Percentiles rank a stretch among this genome's conserved stretches.
phyloP scores from a whole-genome alignment of 306 rosid genomes.

The Fragaria iinumae region DNA sequence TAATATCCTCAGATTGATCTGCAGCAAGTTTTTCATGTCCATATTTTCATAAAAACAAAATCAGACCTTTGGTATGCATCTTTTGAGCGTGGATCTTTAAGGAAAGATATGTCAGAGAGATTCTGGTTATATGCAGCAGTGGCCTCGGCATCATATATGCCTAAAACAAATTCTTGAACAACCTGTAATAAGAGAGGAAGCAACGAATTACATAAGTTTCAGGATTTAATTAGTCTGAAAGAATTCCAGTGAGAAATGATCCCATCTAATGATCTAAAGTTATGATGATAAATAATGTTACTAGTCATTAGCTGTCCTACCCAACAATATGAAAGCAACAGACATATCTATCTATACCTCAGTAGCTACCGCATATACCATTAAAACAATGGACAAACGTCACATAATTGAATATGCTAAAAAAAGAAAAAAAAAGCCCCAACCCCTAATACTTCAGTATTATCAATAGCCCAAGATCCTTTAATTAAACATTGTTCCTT shows the following conservation, averaged over 20 bases:
- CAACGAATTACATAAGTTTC: conserved; percentile 18
- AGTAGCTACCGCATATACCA: conserved; percentile 10
- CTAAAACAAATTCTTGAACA: conserved; percentile 81
- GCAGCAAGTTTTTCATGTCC: background rate
- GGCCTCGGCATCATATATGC: conserved; percentile 78
- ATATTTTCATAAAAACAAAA: conserved; percentile 10
- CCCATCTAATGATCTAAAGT: background rate
- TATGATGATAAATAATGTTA: background rate
- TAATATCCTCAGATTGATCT: background rate
- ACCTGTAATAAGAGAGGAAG: conserved; percentile 42
- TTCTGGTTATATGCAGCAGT: conserved; percentile 74
- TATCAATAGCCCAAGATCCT: background rate
- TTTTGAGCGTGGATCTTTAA: conserved; percentile 90
- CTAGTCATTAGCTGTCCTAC: background rate
- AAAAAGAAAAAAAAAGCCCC: background rate
- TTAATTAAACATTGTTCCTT: background rate
- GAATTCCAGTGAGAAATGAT: background rate
- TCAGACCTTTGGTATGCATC: conserved; percentile 90
- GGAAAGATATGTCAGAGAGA: conserved; percentile 79
- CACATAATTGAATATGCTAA: conserved; percentile 11
- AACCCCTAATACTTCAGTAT: background rate
- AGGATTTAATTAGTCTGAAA: conserved; percentile 24
- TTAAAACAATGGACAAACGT: conserved; percentile 4
- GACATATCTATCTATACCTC: background rate
- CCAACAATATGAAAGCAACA: conserved; percentile 2